These are phyloP conservation scores for Ogataea parapolymorpha DNA, from an alignment of 805 yeast species.

Conservation along the genomic window DNA sequence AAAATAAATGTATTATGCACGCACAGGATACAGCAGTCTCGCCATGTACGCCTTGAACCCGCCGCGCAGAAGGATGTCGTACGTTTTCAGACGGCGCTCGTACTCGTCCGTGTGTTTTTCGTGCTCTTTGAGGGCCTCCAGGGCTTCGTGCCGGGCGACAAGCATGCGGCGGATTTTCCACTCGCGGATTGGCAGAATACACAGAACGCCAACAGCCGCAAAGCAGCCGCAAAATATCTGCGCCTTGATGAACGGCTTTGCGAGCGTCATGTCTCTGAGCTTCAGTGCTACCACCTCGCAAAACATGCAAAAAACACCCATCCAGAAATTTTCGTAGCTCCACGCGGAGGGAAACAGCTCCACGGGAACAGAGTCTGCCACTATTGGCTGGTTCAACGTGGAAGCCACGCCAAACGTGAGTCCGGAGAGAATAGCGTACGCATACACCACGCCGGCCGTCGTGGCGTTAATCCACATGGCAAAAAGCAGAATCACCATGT, in stretches of 20 bases:
- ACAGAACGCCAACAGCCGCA: slow-evolving; percentile 40
- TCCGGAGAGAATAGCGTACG: slow-evolving; percentile 43
- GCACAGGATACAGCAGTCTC: slow-evolving; percentile 25
- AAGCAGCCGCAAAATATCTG: slow-evolving; percentile 62
- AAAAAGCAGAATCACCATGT: slow-evolving; percentile 38
- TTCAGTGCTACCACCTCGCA: slow-evolving; percentile 32
- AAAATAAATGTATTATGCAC: slow-evolving; percentile 12
- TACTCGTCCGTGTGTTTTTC: neutral
- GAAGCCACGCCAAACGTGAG: slow-evolving; percentile 43
- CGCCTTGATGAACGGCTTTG: slow-evolving; percentile 50
- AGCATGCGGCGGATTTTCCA: slow-evolving; percentile 43
- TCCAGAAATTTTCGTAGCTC: slow-evolving; percentile 27
- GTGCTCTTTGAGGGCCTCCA: neutral
- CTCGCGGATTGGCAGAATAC: slow-evolving; percentile 47
- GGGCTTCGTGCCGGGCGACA: slow-evolving; percentile 11
- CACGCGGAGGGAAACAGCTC: slow-evolving; percentile 32
- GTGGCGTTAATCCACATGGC: slow-evolving; percentile 42
- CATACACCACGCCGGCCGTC: slow-evolving; percentile 33
- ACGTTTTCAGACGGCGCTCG: neutral
- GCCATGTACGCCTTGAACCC: slow-evolving; percentile 14
- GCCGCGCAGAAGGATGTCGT: slow-evolving; percentile 11
- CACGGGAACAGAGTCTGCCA: slow-evolving; percentile 30
- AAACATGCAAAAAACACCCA: slow-evolving; percentile 28
- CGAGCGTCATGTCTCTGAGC: slow-evolving; percentile 17
- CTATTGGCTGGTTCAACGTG: slow-evolving; percentile 28